Evolutionary conservation across 345 rosid species (phyloP).

Genomic region (Microcos paniculata): DNA sequence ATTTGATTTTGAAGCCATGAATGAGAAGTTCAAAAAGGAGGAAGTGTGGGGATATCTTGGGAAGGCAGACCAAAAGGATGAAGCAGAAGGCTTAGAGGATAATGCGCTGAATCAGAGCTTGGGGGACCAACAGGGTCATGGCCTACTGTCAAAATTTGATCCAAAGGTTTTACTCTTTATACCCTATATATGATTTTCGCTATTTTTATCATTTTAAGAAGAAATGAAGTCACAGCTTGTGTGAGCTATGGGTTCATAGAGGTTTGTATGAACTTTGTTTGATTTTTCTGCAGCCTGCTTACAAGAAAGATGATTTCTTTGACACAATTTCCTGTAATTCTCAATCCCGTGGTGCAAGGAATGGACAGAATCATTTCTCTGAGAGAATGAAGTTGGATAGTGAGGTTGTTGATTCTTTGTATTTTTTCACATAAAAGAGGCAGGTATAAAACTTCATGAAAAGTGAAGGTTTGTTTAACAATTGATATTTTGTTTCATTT

Average conservation of each 20-base stretch:
- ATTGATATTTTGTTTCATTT: neutral
- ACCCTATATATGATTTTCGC: neutral
- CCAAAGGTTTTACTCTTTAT: slow-evolving; percentile 17
- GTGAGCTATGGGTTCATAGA: neutral
- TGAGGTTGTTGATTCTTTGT: slow-evolving; percentile 33
- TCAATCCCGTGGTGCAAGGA: slow-evolving; percentile 26
- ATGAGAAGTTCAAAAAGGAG: slow-evolving; percentile 67
- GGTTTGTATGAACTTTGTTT: neutral
- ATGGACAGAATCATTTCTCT: slow-evolving; percentile 33
- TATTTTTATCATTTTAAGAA: neutral
- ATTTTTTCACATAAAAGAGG: neutral
- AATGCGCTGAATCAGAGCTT: slow-evolving; percentile 8
- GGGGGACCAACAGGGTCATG: slow-evolving; percentile 6
- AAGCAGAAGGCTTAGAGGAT: slow-evolving; percentile 14
- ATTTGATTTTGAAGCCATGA: slow-evolving; percentile 79
- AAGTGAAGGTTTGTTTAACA: neutral
- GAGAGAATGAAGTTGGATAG: slow-evolving; percentile 38
- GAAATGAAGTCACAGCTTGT: neutral
- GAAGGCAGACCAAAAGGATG: slow-evolving; percentile 30
- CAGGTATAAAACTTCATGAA: too few species aligned
- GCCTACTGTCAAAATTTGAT: slow-evolving; percentile 15
- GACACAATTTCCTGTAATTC: slow-evolving; percentile 47
- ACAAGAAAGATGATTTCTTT: slow-evolving; percentile 47
- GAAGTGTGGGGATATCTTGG: slow-evolving; percentile 69
- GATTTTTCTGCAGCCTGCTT: slow-evolving; percentile 37